Evolutionary conservation across 352 stramenopile genomes (phyloP), one percentile per base, ranked within the genome.

Genomic region (Phytophthora brassicae): DNA sequence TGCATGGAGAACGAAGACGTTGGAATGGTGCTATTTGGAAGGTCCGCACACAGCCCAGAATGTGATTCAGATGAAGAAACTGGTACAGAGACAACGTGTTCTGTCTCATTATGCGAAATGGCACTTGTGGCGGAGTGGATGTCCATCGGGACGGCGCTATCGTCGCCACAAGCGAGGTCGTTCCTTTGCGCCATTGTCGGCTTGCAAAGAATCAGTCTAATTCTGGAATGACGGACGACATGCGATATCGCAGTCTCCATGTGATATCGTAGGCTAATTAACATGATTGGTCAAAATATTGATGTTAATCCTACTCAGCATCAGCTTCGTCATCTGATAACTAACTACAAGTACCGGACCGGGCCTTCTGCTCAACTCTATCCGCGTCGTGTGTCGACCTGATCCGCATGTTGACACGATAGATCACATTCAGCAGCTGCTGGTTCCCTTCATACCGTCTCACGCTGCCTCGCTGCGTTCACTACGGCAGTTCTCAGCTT

Each of bases 191-290:
- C 47, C 64, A 72, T 72, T n/a, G 7, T 16, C 22, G 33, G 17
- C n/a, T 22, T 20, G 36, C 8, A 20, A 45, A 56, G 48, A 56
- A 46, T 55, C 31, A 42, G 51, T 66, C 52, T 56, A 61, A 61
- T 56, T 42, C 17, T 11, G 39, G 56, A 48, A 33, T 52, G 41
- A 54, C 23, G 31, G 16, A 43, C 36, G 36, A 43, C 36, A 43
- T 43, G 36, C 36, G n/a, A 12, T 43, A 43, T 2, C 9, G 22
- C 11, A 43, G 36, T 20, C n/a, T 0, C 7, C 4, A 43, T 43
- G 36, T 6, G 16, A 22, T 43, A 43, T 11, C 3, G n/a, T 20
- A 22, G 36, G 16, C 11, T 1, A 12, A 36, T 3, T 31, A 1
- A 4, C 33, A 6, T 44, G 19, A 44, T 60, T 47, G 36, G 41